phyloP scores from a whole-genome alignment of 2,329 filamentous ascomycete species.

The Stemphylium lycopersici region DNA sequence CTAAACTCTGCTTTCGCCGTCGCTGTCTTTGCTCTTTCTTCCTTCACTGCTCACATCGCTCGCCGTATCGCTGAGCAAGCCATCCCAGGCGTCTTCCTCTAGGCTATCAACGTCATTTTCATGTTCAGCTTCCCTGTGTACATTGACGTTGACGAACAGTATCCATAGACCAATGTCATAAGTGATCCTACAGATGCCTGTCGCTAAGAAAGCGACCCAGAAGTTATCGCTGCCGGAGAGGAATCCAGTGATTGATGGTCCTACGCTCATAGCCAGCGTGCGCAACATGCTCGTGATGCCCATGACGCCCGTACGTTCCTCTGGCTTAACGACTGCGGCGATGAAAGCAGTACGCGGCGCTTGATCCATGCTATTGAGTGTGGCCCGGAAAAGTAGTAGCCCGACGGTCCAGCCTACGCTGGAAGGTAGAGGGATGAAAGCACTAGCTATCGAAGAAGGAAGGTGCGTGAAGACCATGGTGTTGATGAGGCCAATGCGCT shows the following conservation, averaged over 20 bases:
- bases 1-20: conserved; percentile 15
- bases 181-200: conserved; percentile 41
- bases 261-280: conserved; percentile 62
- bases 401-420: conserved; percentile 59
- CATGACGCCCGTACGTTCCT: conserved; percentile 73
- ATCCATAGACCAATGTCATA: conserved; percentile 50
- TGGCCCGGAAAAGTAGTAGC: conserved; percentile 64
- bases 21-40: conserved; percentile 34
- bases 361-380: conserved; percentile 73
- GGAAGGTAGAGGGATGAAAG: conserved; percentile 61
- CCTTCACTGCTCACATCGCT: conserved; percentile 29
- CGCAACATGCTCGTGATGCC: conserved; percentile 68
- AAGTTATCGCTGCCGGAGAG: conserved; percentile 44
- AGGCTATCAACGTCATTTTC: conserved; percentile 30
- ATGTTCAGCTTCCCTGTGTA: conserved; percentile 25
- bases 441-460: conserved; percentile 65
- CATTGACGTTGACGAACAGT: conserved; percentile 47
- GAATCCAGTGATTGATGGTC: conserved; percentile 48
- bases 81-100: conserved; percentile 38
- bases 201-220: conserved; percentile 48
- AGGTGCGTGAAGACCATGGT: conserved; percentile 59
- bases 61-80: conserved; percentile 39
- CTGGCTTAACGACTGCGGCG: conserved; percentile 67
- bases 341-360: conserved; percentile 70
- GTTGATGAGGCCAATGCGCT: conserved; percentile 66